Evolutionary conservation across 2,329 filamentous ascomycete genomes (phyloP).

Genomic region (Alternaria rosae): DNA sequence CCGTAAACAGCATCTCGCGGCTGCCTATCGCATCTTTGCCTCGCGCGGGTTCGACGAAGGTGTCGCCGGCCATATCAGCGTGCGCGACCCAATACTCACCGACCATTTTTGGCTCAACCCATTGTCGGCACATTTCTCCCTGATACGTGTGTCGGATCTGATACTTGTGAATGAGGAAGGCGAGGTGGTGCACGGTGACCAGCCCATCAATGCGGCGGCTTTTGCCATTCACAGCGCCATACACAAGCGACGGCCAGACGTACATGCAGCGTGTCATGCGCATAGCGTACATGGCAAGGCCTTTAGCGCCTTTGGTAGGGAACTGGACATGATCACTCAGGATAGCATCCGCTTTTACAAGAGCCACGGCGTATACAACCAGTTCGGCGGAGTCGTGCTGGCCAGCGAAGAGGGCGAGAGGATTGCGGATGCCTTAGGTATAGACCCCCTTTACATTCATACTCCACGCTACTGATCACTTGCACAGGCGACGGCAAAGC

Average conservation of each 20-base stretch:
- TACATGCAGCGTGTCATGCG: constrained; percentile 55
- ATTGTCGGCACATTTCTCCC: constrained; percentile 55
- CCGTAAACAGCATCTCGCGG: constrained; percentile 56
- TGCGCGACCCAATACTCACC: constrained; percentile 46
- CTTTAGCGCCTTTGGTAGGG: constrained; percentile 55
- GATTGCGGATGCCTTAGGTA: constrained; percentile 51
- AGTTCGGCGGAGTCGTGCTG: constrained; percentile 53
- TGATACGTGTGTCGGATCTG: constrained; percentile 52
- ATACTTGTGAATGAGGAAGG: constrained; percentile 56
- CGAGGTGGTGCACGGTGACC: constrained; percentile 50
- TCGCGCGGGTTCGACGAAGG: constrained; percentile 51
- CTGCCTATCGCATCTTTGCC: constrained; percentile 53
- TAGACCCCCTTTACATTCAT: neutral
- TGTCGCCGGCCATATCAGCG: constrained; percentile 57
- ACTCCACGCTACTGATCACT: neutral
- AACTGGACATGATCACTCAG: constrained; percentile 59
- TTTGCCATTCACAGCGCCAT: constrained; percentile 58
- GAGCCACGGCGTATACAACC: constrained; percentile 51
- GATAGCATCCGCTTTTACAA: constrained; percentile 55
- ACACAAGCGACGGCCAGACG: constrained; percentile 47
- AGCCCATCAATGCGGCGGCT: constrained; percentile 55
- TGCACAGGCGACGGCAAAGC: constrained; percentile 42
- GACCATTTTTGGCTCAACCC: constrained; percentile 54
- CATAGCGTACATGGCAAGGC: constrained; percentile 58
- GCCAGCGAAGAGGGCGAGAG: constrained; percentile 54